phyloP scores from a whole-genome alignment of 1,284 basidiomycete genomes.

The Rhizopogon hawkerae region DNA sequence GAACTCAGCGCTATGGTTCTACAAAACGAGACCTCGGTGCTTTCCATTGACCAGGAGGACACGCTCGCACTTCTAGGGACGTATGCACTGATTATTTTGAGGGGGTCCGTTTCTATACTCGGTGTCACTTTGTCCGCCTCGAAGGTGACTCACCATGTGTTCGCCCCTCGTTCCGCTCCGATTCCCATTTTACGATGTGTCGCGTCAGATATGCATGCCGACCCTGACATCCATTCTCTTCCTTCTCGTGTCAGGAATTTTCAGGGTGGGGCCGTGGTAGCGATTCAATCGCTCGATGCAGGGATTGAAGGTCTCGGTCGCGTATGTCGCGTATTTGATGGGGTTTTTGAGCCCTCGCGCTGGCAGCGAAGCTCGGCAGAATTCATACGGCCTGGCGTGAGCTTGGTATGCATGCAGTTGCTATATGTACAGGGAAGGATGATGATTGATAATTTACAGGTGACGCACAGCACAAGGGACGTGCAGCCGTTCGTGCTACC shows the following conservation, averaged over 20 bases:
- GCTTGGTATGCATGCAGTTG: slow-evolving; percentile 43
- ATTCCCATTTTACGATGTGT: slow-evolving; percentile 44
- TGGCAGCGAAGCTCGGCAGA: slow-evolving; percentile 1
- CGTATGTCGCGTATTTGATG: slow-evolving; percentile 54
- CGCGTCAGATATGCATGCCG: slow-evolving; percentile 14
- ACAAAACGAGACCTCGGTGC: slow-evolving; percentile 18
- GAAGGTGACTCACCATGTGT: slow-evolving; percentile 37
- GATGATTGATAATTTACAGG: slow-evolving; percentile 24
- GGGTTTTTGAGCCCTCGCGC: slow-evolving; percentile 42
- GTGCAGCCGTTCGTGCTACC: slow-evolving; percentile 44
- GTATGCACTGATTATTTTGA: slow-evolving; percentile 46
- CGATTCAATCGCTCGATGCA: slow-evolving; percentile 45
- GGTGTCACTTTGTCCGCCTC: slow-evolving; percentile 43
- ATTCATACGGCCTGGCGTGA: slow-evolving; percentile 21
- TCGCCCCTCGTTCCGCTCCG: slow-evolving; percentile 60
- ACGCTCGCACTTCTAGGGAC: slow-evolving; percentile 53
- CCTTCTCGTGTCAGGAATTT: slow-evolving; percentile 10
- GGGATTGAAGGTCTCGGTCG: slow-evolving; percentile 57
- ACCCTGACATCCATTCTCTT: slow-evolving; percentile 16
- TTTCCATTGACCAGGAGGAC: slow-evolving; percentile 39
- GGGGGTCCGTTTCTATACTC: slow-evolving; percentile 44
- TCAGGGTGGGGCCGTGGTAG: slow-evolving; percentile 33
- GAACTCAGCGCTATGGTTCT: slow-evolving; percentile 24
- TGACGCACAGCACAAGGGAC: slow-evolving; percentile 34
- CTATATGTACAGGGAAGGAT: slow-evolving; percentile 36